phyloP scores from a whole-genome alignment of 768 basidiomycete genomes.

The Leccinum barrowsii region DNA sequence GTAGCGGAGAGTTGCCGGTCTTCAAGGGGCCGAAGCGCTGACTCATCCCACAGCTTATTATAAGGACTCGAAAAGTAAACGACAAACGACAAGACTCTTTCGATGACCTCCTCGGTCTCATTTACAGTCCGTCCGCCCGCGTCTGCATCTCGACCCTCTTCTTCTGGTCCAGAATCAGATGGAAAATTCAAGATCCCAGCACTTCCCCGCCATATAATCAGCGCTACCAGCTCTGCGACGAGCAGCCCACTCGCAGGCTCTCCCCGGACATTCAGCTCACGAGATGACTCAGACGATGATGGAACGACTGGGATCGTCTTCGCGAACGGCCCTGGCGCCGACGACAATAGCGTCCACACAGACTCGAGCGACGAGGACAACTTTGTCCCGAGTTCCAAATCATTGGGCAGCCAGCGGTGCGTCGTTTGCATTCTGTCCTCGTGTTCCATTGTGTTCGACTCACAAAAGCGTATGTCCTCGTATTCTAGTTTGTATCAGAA shows the following conservation, averaged over 20 bases:
- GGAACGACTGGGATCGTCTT: constrained; percentile 26
- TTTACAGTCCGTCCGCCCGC: constrained; percentile 71
- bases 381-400: constrained; percentile 68
- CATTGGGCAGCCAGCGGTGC: constrained; percentile 82
- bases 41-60: not conserved
- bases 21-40: not conserved
- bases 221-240: constrained; percentile 38
- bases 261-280: constrained; percentile 33
- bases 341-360: constrained; percentile 24
- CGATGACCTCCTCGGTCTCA: constrained; percentile 53
- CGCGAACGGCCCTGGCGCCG: constrained; percentile 16
- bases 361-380: constrained; percentile 65
- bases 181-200: constrained; percentile 54
- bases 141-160: constrained; percentile 54
- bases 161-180: constrained; percentile 64
- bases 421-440: constrained; percentile 34
- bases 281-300: constrained; percentile 28
- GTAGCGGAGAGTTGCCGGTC: not conserved
- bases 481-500: constrained; percentile 40
- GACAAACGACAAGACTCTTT: constrained; percentile 13
- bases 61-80: not conserved
- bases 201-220: constrained; percentile 54
- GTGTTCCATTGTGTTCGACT: constrained; percentile 58
- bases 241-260: constrained; percentile 59
- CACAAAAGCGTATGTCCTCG: constrained; percentile 47